phyloP scores from a whole-genome alignment of 106 monocot species.

The Acorus gramineus region DNA sequence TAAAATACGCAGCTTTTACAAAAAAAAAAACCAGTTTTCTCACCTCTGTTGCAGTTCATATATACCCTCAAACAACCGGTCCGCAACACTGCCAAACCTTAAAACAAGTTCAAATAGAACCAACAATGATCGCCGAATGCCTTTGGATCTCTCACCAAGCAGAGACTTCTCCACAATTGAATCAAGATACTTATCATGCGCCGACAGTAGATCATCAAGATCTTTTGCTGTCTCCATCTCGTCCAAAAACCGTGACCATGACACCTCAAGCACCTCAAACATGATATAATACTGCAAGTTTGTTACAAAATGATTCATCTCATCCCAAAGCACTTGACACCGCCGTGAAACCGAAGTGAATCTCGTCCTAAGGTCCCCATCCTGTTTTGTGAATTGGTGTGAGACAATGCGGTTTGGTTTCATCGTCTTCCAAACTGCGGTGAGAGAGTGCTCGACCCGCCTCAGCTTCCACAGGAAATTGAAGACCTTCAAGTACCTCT shows the following conservation, averaged over 20 bases:
- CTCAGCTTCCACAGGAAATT: constrained; percentile 94
- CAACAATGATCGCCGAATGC: constrained; percentile 49
- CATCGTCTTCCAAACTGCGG: constrained; percentile 73
- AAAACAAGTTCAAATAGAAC: constrained; percentile 74
- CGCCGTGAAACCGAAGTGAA: constrained; percentile 59
- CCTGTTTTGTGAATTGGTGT: constrained; percentile 44
- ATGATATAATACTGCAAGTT: constrained; percentile 95
- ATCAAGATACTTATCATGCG: constrained; percentile 83
- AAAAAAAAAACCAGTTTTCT: not conserved
- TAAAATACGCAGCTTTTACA: not conserved
- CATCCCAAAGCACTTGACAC: constrained; percentile 89
- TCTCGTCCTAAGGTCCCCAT: constrained; percentile 28
- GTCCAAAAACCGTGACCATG: constrained; percentile 80
- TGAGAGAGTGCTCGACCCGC: constrained; percentile 81
- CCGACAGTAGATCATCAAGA: constrained; percentile 80
- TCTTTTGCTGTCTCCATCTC: constrained; percentile 93
- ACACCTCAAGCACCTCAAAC: constrained; percentile 97
- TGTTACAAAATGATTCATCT: constrained; percentile 97
- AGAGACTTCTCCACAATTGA: constrained; percentile 92
- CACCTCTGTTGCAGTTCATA: constrained; percentile 81
- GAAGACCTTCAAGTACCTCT: constrained; percentile 69
- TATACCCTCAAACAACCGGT: constrained; percentile 79
- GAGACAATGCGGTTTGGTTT: constrained; percentile 81
- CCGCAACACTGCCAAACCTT: constrained; percentile 58
- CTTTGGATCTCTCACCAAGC: constrained; percentile 77